Evolutionary conservation across 768 basidiomycete species (phyloP).

Genomic region (Solioccasus polychromus): DNA sequence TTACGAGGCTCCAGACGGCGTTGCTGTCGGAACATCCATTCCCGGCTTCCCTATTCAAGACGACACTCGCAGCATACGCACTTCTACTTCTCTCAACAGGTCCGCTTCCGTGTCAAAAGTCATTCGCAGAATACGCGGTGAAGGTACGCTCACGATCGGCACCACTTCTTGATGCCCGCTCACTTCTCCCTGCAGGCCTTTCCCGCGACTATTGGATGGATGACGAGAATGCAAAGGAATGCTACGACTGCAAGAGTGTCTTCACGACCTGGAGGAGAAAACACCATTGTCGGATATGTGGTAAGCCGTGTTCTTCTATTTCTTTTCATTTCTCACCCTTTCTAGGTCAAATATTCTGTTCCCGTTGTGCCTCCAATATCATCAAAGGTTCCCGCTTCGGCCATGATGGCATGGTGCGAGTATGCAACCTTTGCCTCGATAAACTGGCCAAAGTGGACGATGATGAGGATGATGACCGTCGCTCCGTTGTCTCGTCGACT

Average conservation of each 20-base stretch:
- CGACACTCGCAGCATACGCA: conserved; percentile 84
- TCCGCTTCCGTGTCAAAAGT: conserved; percentile 88
- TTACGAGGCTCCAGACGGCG: conserved; percentile 54
- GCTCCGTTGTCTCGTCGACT: conserved; percentile 72
- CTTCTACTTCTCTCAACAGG: conserved; percentile 64
- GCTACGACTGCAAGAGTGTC: conserved; percentile 91
- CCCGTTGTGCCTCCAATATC: conserved; percentile 93
- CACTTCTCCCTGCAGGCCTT: conserved; percentile 48
- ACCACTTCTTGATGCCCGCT: conserved; percentile 6
- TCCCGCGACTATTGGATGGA: conserved; percentile 99
- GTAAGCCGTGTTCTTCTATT: conserved; percentile 38
- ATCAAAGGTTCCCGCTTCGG: conserved; percentile 94
- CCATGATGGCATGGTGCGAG: conserved; percentile 90
- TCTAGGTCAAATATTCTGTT: conserved; percentile 94
- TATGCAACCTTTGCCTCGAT: conserved; percentile 94
- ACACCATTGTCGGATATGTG: conserved; percentile 97
- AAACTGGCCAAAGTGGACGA: conserved; percentile 85
- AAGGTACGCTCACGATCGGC: conserved; percentile 49
- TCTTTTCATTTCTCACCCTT: background rate
- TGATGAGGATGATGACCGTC: conserved; percentile 86
- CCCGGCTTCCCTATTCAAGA: conserved; percentile 93
- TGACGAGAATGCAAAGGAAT: conserved; percentile 92
- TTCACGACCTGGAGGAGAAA: conserved; percentile 95
- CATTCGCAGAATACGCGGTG: conserved; percentile 85
- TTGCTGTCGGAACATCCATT: conserved; percentile 68